Evolutionary conservation across 2,329 filamentous ascomycete genomes (phyloP).

Genomic region (Mycosphaerella sp.): DNA sequence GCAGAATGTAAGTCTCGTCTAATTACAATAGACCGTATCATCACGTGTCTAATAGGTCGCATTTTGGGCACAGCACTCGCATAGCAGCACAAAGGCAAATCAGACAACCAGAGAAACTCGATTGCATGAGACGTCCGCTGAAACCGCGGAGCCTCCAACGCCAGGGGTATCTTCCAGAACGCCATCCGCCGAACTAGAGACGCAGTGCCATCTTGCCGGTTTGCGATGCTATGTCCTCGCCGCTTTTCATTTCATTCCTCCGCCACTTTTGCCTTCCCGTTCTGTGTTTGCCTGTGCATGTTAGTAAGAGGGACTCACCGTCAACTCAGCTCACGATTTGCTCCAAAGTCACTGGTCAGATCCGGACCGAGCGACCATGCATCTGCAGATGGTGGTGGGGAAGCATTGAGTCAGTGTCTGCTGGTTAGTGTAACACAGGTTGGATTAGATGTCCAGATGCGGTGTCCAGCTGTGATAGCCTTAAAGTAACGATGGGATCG

Average conservation of each 20-base stretch:
- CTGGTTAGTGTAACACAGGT: neutral
- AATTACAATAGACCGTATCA: too few relatives aligned
- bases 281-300: neutral
- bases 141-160: neutral
- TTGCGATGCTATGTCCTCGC: neutral
- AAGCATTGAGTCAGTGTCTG: slow-evolving; percentile 3
- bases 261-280: neutral
- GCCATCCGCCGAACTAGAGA: neutral
- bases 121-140: neutral
- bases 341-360: neutral
- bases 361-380: neutral
- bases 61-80: neutral
- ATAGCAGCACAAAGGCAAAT: neutral
- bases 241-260: neutral
- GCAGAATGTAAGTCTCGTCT: too few relatives aligned
- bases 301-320: neutral
- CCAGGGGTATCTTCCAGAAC: neutral
- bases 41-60: too few relatives aligned
- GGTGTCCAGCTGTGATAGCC: neutral
- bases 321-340: neutral
- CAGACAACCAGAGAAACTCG: neutral
- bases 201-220: neutral
- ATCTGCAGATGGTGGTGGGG: neutral
- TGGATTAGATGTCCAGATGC: neutral
- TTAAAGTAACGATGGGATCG: neutral